Evolutionary conservation across 1,284 basidiomycete genomes (phyloP).

Genomic region (Vanrija humicola): DNA sequence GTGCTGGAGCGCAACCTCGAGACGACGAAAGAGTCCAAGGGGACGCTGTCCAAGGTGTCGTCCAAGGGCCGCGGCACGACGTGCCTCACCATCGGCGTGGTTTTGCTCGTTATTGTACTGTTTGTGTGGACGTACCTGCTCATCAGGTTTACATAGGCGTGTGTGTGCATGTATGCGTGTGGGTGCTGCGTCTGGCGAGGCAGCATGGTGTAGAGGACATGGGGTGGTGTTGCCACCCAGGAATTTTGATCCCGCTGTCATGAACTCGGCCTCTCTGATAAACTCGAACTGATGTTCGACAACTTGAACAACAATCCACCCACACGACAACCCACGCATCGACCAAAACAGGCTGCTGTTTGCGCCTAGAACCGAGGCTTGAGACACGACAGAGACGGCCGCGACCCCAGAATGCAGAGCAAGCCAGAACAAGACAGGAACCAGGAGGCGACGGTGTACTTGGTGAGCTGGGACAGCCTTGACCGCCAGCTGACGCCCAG

Average conservation of each 20-base stretch:
- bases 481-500: conserved; percentile 51
- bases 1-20: conserved; percentile 46
- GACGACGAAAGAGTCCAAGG: conserved; percentile 40
- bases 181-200: background rate
- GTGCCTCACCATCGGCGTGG: conserved; percentile 45
- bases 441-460: conserved; percentile 90
- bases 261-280: background rate
- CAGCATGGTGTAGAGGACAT: background rate
- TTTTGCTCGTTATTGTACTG: conserved; percentile 41
- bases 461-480: conserved; percentile 56
- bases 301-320: background rate
- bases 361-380: background rate
- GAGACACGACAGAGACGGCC: no score
- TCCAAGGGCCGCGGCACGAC: conserved; percentile 45
- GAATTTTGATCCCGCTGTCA: background rate
- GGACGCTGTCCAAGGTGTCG: conserved; percentile 40
- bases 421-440: conserved; percentile 78
- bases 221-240: background rate
- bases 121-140: conserved; percentile 51
- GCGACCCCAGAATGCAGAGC: conserved; percentile 28
- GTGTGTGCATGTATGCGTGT: background rate
- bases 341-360: background rate
- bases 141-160: conserved; percentile 44
- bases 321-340: background rate
- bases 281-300: background rate